A percentile compares a stretch with the other conserved stretches of the same genome.
phyloP scores from a whole-genome alignment of 805 yeast genomes.

The Tetrapisispora pingtungensis region DNA sequence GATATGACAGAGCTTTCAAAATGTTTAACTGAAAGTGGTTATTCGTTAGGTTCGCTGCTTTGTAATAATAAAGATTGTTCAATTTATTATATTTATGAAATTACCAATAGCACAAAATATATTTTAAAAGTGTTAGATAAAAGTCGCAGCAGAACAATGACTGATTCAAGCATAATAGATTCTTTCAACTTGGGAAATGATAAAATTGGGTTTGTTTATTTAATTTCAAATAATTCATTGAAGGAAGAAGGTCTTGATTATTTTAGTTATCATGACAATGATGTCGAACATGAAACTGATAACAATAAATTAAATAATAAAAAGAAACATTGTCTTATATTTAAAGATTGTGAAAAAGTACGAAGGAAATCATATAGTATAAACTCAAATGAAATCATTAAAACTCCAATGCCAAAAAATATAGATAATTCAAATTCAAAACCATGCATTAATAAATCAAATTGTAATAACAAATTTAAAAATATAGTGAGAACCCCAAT shows the following conservation, averaged over 20 bases:
- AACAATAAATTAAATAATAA: not conserved
- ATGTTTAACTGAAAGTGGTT: slow-evolving; percentile 3
- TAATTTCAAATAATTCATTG: slow-evolving; percentile 5
- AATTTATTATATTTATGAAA: slow-evolving; percentile 8
- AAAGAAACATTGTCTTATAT: not conserved
- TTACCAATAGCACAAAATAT: slow-evolving; percentile 4
- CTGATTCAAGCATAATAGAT: slow-evolving; percentile 1
- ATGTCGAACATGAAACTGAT: not conserved
- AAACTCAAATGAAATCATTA: not conserved
- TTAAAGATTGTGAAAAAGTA: not conserved
- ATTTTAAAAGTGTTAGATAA: slow-evolving; percentile 5
- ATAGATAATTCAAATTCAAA: not conserved
- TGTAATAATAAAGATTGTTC: slow-evolving; percentile 7
- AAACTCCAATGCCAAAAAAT: slow-evolving; percentile 8
- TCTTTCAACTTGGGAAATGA: slow-evolving; percentile 1
- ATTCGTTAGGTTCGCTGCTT: slow-evolving; percentile 7
- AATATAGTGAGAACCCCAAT: slow-evolving; percentile 4
- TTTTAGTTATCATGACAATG: slow-evolving; percentile 8
- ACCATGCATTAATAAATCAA: too few species aligned
- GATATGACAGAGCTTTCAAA: not conserved
- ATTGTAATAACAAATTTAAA: not conserved
- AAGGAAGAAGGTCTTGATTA: slow-evolving; percentile 14
- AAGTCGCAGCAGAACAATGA: not conserved
- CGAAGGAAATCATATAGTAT: not conserved
- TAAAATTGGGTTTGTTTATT: slow-evolving; percentile 6